Evolutionary conservation across 805 yeast genomes (phyloP).

Genomic region (Starmerella potacharoeniae): DNA sequence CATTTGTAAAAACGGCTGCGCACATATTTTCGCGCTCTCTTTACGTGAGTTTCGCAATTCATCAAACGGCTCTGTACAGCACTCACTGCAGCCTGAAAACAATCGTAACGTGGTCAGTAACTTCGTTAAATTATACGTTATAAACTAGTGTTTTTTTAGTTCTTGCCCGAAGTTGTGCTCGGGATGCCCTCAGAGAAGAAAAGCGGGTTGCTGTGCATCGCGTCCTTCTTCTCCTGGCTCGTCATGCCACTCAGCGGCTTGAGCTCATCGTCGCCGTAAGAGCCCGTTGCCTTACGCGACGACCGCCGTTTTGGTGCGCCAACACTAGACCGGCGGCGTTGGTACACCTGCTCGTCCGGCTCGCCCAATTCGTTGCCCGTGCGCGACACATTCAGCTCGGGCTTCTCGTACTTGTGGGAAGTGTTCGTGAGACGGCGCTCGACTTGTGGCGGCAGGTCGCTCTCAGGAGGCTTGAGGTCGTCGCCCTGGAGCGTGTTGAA

Average conservation of each 20-base stretch:
- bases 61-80: background rate
- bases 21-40: background rate
- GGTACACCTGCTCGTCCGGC: slow-evolving; percentile 9
- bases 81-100: background rate
- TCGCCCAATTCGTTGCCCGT: slow-evolving; percentile 13
- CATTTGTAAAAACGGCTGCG: no score
- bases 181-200: slow-evolving; percentile 15
- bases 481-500: slow-evolving; percentile 15
- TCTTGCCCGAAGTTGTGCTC: slow-evolving; percentile 6
- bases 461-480: slow-evolving; percentile 14
- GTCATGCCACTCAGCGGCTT: slow-evolving; percentile 12
- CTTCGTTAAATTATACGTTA: background rate
- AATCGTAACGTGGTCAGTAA: background rate
- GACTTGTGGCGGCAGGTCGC: slow-evolving; percentile 9
- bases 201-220: slow-evolving; percentile 10
- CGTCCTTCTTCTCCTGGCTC: slow-evolving; percentile 7
- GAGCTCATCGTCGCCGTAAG: slow-evolving; percentile 9
- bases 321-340: slow-evolving; percentile 16
- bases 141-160: background rate
- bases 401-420: slow-evolving; percentile 11
- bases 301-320: slow-evolving; percentile 4
- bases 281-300: slow-evolving; percentile 18
- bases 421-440: slow-evolving; percentile 13
- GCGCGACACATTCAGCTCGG: slow-evolving; percentile 5
- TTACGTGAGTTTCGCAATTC: background rate